Conservation (phyloP, 352 stramenopile genomes). For the Globisporangium rhizosaccharum region DNA sequence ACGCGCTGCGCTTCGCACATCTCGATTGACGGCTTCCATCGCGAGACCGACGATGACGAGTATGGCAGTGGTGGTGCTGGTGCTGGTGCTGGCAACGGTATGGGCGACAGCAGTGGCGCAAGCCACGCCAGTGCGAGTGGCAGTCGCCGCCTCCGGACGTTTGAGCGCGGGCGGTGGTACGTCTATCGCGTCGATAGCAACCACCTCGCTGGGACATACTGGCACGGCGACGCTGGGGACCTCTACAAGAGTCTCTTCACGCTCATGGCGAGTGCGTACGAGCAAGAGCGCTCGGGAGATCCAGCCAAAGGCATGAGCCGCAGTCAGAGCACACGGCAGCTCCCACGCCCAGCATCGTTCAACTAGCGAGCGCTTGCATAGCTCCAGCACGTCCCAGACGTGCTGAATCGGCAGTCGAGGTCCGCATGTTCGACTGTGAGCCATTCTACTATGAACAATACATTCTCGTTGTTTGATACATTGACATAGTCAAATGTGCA, state of each 20-base stretch:
- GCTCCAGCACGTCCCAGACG: too few species aligned
- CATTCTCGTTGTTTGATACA: too few species aligned
- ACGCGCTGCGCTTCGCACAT: constrained; percentile 60
- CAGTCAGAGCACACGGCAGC: constrained; percentile 5
- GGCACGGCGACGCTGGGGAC: constrained; percentile 52
- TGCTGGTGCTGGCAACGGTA: neutral
- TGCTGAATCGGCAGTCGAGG: too few species aligned
- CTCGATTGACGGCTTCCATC: constrained; percentile 62
- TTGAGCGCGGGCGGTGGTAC: constrained; percentile 67
- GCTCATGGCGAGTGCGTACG: constrained; percentile 55
- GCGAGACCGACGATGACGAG: constrained; percentile 25
- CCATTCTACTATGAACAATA: too few species aligned
- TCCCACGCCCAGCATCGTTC: constrained; percentile 9
- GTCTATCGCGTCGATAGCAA: constrained; percentile 76
- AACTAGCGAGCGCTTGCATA: neutral
- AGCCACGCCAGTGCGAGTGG: neutral
- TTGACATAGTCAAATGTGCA: too few species aligned
- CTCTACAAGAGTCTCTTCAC: constrained; percentile 71
- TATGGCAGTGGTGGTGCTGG: neutral
- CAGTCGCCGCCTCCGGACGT: constrained; percentile 18
- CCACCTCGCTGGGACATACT: constrained; percentile 67
- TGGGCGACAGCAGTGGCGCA: neutral
- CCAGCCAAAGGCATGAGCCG: neutral
- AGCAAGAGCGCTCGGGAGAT: constrained; percentile 17
- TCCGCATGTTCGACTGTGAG: too few species aligned